Evolutionary conservation across 352 stramenopile genomes (phyloP).

Genomic region (Phytophthora lateralis): DNA sequence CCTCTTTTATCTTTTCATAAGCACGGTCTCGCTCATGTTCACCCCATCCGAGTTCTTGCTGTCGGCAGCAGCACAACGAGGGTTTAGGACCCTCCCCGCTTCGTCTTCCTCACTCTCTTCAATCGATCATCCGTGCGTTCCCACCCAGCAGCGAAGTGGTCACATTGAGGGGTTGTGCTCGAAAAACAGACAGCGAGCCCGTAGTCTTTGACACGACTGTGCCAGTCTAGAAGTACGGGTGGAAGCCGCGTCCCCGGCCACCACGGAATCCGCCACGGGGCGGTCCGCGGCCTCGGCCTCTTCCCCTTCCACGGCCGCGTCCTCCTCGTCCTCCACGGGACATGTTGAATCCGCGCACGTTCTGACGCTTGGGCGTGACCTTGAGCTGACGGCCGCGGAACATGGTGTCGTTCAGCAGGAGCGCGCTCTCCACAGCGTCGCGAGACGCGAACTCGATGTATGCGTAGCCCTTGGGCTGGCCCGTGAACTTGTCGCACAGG

Average conservation of each 20-base stretch:
- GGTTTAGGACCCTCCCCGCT: too few relatives aligned
- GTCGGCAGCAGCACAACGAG: background rate
- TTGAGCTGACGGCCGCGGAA: conserved; percentile 93
- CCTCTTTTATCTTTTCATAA: conserved; percentile 39
- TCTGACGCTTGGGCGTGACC: conserved; percentile 87
- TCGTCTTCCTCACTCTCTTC: background rate
- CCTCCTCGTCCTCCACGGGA: conserved; percentile 59
- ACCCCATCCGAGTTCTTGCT: conserved; percentile 21
- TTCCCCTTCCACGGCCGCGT: conserved; percentile 52
- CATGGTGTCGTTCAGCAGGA: conserved; percentile 92
- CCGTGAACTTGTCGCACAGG: conserved; percentile 97
- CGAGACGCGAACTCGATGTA: conserved; percentile 94
- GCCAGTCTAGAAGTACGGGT: conserved; percentile 66
- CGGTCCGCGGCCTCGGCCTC: conserved; percentile 58
- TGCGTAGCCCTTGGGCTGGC: conserved; percentile 94
- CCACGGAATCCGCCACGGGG: conserved; percentile 68
- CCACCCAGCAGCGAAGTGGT: background rate
- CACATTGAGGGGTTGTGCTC: conserved; percentile 6
- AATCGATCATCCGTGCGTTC: background rate
- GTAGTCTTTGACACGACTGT: background rate
- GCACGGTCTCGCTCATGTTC: conserved; percentile 8
- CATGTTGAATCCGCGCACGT: conserved; percentile 82
- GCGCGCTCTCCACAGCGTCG: conserved; percentile 86
- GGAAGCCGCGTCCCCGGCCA: conserved; percentile 73
- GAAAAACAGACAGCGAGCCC: background rate